Evolutionary conservation across 768 basidiomycete species (phyloP).

Genomic region (Boletellus ananas): DNA sequence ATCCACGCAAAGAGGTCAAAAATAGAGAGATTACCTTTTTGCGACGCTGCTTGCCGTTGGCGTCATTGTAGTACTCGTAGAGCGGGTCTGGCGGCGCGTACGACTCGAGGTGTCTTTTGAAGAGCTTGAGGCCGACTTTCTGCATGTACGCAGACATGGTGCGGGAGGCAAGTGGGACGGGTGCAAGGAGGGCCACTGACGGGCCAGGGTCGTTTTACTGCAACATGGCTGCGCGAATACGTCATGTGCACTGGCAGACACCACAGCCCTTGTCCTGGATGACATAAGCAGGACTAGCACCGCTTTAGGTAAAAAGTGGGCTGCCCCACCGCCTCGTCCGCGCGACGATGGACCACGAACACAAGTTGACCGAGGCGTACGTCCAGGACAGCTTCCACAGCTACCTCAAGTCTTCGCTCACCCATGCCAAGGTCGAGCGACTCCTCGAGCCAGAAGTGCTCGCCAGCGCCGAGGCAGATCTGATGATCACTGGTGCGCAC

Average conservation of each 20-base stretch:
- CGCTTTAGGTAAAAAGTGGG: neutral
- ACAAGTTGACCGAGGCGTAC: conserved; percentile 55
- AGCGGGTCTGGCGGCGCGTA: conserved; percentile 73
- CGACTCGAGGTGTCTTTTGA: conserved; percentile 58
- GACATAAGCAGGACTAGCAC: neutral
- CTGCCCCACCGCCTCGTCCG: too few species aligned
- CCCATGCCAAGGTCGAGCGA: conserved; percentile 72
- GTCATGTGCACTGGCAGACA: conserved; percentile 8
- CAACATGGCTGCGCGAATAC: conserved; percentile 4
- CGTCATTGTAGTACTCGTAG: conserved; percentile 46
- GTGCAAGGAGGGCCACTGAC: neutral
- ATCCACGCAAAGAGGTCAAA: conserved; percentile 26
- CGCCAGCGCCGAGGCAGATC: conserved; percentile 73
- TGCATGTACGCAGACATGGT: conserved; percentile 29
- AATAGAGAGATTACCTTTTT: conserved; percentile 33
- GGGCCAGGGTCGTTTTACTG: neutral
- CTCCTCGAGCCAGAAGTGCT: conserved; percentile 71
- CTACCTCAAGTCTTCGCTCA: conserved; percentile 74
- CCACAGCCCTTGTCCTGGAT: neutral
- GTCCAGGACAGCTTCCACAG: conserved; percentile 79
- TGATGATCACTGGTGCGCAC: conserved; percentile 79
- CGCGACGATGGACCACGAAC: conserved; percentile 21
- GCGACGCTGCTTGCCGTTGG: conserved; percentile 28
- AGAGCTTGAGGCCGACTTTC: conserved; percentile 56
- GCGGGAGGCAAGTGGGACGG: neutral